These are phyloP conservation scores for rapeseed (Brassica napus) DNA, from an alignment of 345 rosid species.

Conservation along the genomic window Da-Ae NC_063446.1:63058001-63058500, in stretches of 20 bases:
- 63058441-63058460: conserved; percentile 8
- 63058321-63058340: too few species aligned
- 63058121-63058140: conserved; percentile 12
- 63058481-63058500: neutral
- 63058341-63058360: too few species aligned
- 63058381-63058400: conserved; percentile 11
- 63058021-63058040: conserved; percentile 1
- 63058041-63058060: neutral
- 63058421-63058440: neutral
- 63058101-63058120: neutral
- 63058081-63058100: conserved; percentile 20
- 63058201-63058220: too few species aligned
- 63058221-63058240: too few species aligned
- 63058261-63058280: too few species aligned
- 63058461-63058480: conserved; percentile 29
- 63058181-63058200: too few species aligned
- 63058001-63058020: neutral
- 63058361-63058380: neutral
- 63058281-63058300: too few species aligned
- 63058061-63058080: conserved; percentile 8
- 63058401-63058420: neutral
- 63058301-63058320: too few species aligned
- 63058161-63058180: too few species aligned
- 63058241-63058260: too few species aligned
- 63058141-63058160: too few species aligned